Conservation (phyloP, 495 filamentous ascomycete species). For the Trichoderma erinaceum region DNA sequence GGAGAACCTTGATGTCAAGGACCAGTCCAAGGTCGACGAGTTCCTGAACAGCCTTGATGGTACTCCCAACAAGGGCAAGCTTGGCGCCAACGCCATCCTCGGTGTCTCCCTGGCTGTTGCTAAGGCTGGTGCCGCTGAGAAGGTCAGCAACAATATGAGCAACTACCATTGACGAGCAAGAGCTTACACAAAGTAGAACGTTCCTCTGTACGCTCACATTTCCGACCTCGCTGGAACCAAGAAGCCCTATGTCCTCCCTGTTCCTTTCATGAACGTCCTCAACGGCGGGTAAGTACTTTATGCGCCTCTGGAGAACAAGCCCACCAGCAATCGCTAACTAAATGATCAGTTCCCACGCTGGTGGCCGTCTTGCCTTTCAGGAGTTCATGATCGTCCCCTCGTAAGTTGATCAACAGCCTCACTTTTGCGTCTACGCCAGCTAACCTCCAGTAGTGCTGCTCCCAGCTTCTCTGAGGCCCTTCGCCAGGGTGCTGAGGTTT, state of each 20-base stretch:
- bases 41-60: constrained; percentile 97
- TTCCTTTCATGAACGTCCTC: constrained; percentile 99
- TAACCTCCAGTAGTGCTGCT: constrained; percentile 46
- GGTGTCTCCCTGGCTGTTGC: constrained; percentile 93
- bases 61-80: constrained; percentile 92
- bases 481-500: constrained; percentile 92
- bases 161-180: not conserved
- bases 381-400: constrained; percentile 99
- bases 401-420: constrained; percentile 38
- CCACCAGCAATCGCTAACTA: not conserved
- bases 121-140: constrained; percentile 98
- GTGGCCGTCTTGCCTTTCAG: constrained; percentile 98
- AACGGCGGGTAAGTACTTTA: constrained; percentile 69
- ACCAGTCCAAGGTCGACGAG: constrained; percentile 86
- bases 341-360: constrained; percentile 71
- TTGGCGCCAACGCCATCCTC: constrained; percentile 98
- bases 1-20: constrained; percentile 91
- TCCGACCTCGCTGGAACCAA: constrained; percentile 98
- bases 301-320: not conserved
- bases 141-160: constrained; percentile 40
- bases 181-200: constrained; percentile 43
- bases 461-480: constrained; percentile 90
- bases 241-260: constrained; percentile 98
- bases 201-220: constrained; percentile 96
- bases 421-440: not conserved